Base-by-base conservation (phyloP, 495 filamentous ascomycete species). In the Lophiostoma macrostomum region DNA sequence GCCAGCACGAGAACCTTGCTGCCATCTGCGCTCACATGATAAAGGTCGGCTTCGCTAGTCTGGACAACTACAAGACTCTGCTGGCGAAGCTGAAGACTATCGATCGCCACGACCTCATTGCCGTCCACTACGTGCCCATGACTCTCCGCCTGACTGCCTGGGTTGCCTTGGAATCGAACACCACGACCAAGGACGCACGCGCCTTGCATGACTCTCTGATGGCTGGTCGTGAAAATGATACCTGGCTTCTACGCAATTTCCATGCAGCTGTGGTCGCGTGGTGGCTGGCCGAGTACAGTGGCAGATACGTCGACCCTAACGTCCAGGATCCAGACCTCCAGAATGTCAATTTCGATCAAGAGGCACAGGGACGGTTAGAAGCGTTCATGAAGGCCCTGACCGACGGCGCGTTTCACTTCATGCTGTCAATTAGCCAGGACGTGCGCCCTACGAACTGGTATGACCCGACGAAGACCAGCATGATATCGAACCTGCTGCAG, bases 261-360 rank as follows among this genome's bases (percentile, higher is more conserved):
- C 84, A 89, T 51, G 89, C 90, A 41, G 83, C 88, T 2, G 73
- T 87, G 7, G 76, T 76, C 22, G 78, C 81, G 4, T 85, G 85
- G 75, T 99, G 93, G 93, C 77, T 96, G 30, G 83, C 86, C 36
- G 88, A 96, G 50, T 96, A 96, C 67, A 95, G 88, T 65, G 88
- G 84, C 12, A 90, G 86, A 76, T 95, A 88, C 65, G 74, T 84
- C 53, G 91, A 96, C 58, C 76, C 83, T 45, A 71, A 74, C 46
- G 74, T 74, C 36, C 72, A 70, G 31, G 72, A 74, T 22, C 74
- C 73, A 3, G 70, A 75, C n/a, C 66, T 80, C 20, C 70, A 76
- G 14, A 77, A 75, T 0, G 73, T 80, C 56, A 78, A 86, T 53
- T 68, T 80, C 5, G 77, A 81, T 39, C 76, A 75, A 27, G 89